phyloP scores from a whole-genome alignment of 805 yeast genomes.

The Spathaspora hagerdaliae region DNA sequence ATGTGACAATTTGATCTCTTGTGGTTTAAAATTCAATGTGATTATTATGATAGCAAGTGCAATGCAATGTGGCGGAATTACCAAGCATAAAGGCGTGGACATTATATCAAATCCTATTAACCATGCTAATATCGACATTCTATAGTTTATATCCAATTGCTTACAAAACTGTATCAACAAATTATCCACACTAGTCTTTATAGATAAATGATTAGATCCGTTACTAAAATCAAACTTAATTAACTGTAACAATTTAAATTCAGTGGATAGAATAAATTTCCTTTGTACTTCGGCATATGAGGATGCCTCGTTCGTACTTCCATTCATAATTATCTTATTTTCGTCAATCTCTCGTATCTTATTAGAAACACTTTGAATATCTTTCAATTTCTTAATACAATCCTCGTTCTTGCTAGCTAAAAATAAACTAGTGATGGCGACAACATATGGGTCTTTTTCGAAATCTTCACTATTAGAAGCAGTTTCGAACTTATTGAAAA shows the following conservation, averaged over 20 bases:
- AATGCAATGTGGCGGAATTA: slow-evolving; percentile 70
- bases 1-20: slow-evolving; percentile 21
- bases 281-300: slow-evolving; percentile 46
- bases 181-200: slow-evolving; percentile 45
- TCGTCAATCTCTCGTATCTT: slow-evolving; percentile 33
- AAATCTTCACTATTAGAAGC: slow-evolving; percentile 26
- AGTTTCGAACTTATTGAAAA: slow-evolving; percentile 57
- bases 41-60: slow-evolving; percentile 67
- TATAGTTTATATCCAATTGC: slow-evolving; percentile 41
- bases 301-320: neutral
- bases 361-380: slow-evolving; percentile 51
- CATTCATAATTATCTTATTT: slow-evolving; percentile 11
- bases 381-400: slow-evolving; percentile 70
- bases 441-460: slow-evolving; percentile 48
- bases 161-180: slow-evolving; percentile 60
- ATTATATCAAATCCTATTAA: slow-evolving; percentile 69
- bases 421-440: slow-evolving; percentile 67
- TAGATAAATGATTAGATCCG: slow-evolving; percentile 29
- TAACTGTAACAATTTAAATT: slow-evolving; percentile 70
- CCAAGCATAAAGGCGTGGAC: slow-evolving; percentile 63
- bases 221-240: slow-evolving; percentile 77
- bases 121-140: slow-evolving; percentile 62
- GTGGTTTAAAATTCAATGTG: slow-evolving; percentile 47
- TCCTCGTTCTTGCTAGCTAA: slow-evolving; percentile 79
- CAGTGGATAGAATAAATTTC: slow-evolving; percentile 54